These are phyloP conservation scores for Torulaspora microellipsoides DNA, from an alignment of 805 yeast species.

Conservation along the genomic window DNA sequence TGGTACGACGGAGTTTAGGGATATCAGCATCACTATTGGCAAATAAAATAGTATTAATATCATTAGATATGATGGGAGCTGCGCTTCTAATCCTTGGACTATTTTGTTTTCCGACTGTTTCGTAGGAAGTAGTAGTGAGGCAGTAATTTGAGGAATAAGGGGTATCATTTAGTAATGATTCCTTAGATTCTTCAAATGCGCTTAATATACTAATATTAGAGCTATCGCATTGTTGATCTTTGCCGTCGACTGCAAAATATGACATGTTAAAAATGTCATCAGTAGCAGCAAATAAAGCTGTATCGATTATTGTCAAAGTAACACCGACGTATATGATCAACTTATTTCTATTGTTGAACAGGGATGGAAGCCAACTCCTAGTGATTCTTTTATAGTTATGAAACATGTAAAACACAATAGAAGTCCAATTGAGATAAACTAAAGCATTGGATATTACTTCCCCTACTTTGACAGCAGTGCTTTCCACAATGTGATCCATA, in stretches of 20 bases:
- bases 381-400: conserved; percentile 13
- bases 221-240: conserved; percentile 5
- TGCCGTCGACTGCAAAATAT: neutral
- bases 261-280: too few relatives aligned
- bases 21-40: neutral
- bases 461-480: conserved; percentile 15
- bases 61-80: neutral
- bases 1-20: conserved; percentile 5
- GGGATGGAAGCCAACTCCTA: conserved; percentile 16
- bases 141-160: conserved; percentile 11
- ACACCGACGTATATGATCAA: conserved; percentile 17
- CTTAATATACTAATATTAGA: conserved; percentile 8
- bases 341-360: conserved; percentile 19
- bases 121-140: conserved; percentile 5
- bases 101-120: neutral
- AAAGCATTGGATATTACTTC: conserved; percentile 16
- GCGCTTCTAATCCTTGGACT: neutral
- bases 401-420: conserved; percentile 29
- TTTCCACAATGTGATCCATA: conserved; percentile 22
- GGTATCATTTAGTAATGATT: conserved; percentile 10
- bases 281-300: conserved; percentile 8
- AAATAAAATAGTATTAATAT: too few relatives aligned
- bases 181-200: conserved; percentile 7
- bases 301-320: conserved; percentile 12
- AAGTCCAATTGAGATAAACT: conserved; percentile 27